Evolutionary conservation across 192 early-diverging fungal genomes (phyloP).

Genomic region (Lobosporangium transversale): DNA sequence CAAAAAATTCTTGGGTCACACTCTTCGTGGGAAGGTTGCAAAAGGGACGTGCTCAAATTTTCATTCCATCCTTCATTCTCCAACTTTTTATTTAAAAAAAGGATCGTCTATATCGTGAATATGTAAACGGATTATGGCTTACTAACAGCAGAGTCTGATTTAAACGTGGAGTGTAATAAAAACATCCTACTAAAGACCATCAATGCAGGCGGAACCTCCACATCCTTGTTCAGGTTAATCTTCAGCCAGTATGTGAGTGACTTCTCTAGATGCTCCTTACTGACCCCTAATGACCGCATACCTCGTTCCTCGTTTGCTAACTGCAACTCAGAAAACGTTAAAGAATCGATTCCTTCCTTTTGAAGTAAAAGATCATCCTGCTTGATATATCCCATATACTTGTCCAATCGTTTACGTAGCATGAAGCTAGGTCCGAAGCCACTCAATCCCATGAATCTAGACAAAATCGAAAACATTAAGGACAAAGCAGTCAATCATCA

Average conservation of each 20-base stretch:
- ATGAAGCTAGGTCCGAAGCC: slow-evolving; percentile 60
- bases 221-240: slow-evolving; percentile 46
- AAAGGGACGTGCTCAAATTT: too few species aligned
- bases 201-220: slow-evolving; percentile 49
- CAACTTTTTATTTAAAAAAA: too few species aligned
- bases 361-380: slow-evolving; percentile 58
- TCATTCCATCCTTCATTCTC: too few species aligned
- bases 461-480: not conserved
- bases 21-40: too few species aligned
- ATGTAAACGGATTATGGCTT: too few species aligned
- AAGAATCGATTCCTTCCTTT: slow-evolving; percentile 54
- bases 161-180: slow-evolving; percentile 60
- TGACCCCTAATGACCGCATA: slow-evolving; percentile 58
- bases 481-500: too few species aligned
- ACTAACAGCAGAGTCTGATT: slow-evolving; percentile 35
- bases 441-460: slow-evolving; percentile 62
- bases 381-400: slow-evolving; percentile 55
- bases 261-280: slow-evolving; percentile 51
- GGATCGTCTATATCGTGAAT: too few species aligned
- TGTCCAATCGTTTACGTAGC: slow-evolving; percentile 53
- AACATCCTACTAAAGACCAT: slow-evolving; percentile 65
- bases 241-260: slow-evolving; percentile 60
- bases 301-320: slow-evolving; percentile 64
- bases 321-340: slow-evolving; percentile 53
- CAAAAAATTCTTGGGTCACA: too few species aligned